Base-by-base conservation (phyloP, 164 flowering plant species). In the Liriodendron chinense region DNA sequence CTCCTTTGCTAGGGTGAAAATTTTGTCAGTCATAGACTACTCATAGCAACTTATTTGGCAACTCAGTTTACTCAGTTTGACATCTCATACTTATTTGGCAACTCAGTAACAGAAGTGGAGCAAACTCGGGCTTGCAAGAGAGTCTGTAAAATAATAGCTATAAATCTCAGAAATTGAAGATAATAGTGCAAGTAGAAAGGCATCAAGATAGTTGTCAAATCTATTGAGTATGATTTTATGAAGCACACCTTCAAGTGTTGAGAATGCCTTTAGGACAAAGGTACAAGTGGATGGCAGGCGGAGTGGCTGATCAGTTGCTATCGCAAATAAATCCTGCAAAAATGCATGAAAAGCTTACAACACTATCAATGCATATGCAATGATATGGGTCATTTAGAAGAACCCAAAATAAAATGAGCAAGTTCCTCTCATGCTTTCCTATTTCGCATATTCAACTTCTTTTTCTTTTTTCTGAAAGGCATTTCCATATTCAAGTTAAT, bases 281-380 rank as follows among this genome's bases (percentile, higher is more conserved):
- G 98, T 89, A 76, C 93, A 93, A 16, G 98, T 92, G 63, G 99
- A 88, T 49, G 99, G 99, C 74, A 95, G 93, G 24, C 94, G 91
- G 77, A 95, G 91, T 63, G 99, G 99, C 77, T 95, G 99, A 85
- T 95, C 99, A 64, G 85, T 84, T 69, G 99, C 97, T 78, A 95
- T 91, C 69, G 99, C 92, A 85, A 93, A 95, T 70, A 95, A 88
- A 84, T 95, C 99, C 99, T 95, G 91, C 65, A 81, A 69, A 43
- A 28, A 50, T 20, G 47, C 10, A 6, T 53, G 49, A 7, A 65
- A 66, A 8, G 22, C 16, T 63, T 9, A 53, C 20, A 53, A 53
- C 59, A 53, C 18, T 14, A 12, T 16, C 20, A 1, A 12, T 53
- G 13, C 18, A 16, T 16, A 10, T 53, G 59, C 12, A 16, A 53